Percentiles rank a stretch among this genome's conserved stretches.
phyloP scores from a whole-genome alignment of 225 moss, liverwort and hornwort genomes.

The Bryoerythrophyllum caledonicum region DNA sequence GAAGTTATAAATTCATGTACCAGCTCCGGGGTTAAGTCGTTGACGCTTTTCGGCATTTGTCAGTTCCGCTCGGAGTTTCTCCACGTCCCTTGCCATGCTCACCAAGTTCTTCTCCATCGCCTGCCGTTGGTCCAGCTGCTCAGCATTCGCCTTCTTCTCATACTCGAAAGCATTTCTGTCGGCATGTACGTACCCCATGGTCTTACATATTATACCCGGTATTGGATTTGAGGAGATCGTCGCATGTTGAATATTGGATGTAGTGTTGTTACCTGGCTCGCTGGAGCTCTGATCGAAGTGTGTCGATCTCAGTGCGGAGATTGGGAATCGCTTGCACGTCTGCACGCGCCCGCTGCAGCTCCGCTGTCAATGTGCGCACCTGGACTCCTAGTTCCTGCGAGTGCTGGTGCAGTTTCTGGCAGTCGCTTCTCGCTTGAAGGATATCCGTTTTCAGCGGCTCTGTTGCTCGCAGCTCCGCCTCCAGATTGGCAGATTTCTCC shows the following conservation, averaged over 20 bases:
- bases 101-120: slow-evolving; percentile 86
- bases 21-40: slow-evolving; percentile 59
- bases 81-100: slow-evolving; percentile 83
- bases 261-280: slow-evolving; percentile 49
- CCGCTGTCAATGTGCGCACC: slow-evolving; percentile 62
- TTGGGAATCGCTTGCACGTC: slow-evolving; percentile 70
- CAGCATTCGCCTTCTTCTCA: slow-evolving; percentile 77
- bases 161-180: slow-evolving; percentile 70
- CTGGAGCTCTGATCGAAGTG: slow-evolving; percentile 74
- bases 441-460: slow-evolving; percentile 73
- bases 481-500: slow-evolving; percentile 73
- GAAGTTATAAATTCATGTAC: slow-evolving; percentile 5
- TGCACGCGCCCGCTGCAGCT: slow-evolving; percentile 65
- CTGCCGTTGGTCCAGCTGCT: slow-evolving; percentile 77
- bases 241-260: too few relatives aligned
- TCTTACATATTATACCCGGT: not conserved
- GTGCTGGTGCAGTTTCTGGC: slow-evolving; percentile 69
- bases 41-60: slow-evolving; percentile 72
- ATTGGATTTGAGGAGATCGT: not conserved
- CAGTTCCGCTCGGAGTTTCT: slow-evolving; percentile 77
- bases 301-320: slow-evolving; percentile 68
- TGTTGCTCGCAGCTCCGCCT: slow-evolving; percentile 70
- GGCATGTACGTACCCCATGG: too few relatives aligned
- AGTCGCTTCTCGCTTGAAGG: slow-evolving; percentile 76
- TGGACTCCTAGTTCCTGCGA: slow-evolving; percentile 77